Percentiles rank a stretch among this genome's conserved stretches.
These are phyloP conservation scores for Melanopsichium pennsylvanicum DNA, from an alignment of 1,284 basidiomycete species.

Conservation along the genomic window DNA sequence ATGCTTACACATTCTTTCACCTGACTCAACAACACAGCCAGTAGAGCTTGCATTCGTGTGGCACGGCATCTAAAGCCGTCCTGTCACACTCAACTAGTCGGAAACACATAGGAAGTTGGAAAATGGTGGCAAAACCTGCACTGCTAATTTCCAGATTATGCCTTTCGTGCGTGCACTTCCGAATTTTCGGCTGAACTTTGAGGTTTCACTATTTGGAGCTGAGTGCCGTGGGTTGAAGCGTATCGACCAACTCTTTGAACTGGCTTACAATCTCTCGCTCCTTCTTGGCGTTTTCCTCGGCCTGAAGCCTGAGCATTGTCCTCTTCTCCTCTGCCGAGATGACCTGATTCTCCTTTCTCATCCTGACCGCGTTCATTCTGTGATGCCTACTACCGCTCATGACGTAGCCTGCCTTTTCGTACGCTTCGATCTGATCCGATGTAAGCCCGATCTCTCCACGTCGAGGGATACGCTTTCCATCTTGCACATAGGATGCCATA, in stretches of 20 bases:
- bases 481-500: conserved; percentile 92
- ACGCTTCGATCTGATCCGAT: conserved; percentile 83
- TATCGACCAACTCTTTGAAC: conserved; percentile 61
- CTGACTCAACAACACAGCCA: not conserved
- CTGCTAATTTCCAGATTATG: no score
- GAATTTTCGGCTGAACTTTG: no score
- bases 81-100: not conserved
- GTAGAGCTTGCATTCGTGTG: conserved; percentile 32
- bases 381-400: conserved; percentile 92
- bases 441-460: conserved; percentile 97
- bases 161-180: no score
- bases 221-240: conserved; percentile 16
- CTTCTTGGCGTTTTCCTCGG: conserved; percentile 87
- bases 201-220: no score
- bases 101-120: no score
- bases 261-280: conserved; percentile 72
- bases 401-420: conserved; percentile 91
- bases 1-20: conserved; percentile 4
- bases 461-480: conserved; percentile 90
- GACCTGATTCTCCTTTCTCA: conserved; percentile 98
- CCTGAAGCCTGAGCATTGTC: conserved; percentile 88
- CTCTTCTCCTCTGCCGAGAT: conserved; percentile 93
- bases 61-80: conserved; percentile 28
- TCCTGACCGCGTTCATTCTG: conserved; percentile 89
- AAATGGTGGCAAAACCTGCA: no score